phyloP scores from a whole-genome alignment of 164 flowering plant species.

The Paratinospora sagittata region DNA sequence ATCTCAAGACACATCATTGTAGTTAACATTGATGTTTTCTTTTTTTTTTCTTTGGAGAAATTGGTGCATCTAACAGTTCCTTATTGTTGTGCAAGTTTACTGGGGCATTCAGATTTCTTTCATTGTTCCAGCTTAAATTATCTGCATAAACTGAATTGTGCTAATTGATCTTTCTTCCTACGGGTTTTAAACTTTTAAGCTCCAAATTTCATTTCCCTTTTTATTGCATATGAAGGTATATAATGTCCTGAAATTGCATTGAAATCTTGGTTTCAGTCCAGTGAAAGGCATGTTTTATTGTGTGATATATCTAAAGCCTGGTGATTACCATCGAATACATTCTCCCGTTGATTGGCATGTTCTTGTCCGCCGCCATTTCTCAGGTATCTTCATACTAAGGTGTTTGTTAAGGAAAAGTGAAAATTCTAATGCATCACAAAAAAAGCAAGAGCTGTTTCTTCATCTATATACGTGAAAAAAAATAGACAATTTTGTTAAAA shows the following conservation, averaged over 20 bases:
- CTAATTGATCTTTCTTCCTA: not conserved
- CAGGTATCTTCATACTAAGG: conserved; percentile 42
- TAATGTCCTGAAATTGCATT: not conserved
- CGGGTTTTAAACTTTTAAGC: not conserved
- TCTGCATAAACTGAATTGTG: not conserved
- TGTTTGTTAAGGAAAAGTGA: not conserved
- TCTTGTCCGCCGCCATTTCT: conserved; percentile 74
- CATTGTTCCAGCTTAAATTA: not conserved
- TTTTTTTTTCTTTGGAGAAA: not conserved
- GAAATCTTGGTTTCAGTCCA: conserved; percentile 54
- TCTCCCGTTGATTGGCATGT: conserved; percentile 89
- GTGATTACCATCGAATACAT: conserved; percentile 93
- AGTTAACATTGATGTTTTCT: not conserved
- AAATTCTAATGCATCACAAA: not conserved
- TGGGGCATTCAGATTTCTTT: not conserved
- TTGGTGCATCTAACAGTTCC: not conserved
- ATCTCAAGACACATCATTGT: not conserved
- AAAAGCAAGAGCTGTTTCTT: too few relatives aligned
- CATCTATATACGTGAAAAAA: too few relatives aligned
- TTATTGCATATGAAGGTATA: not conserved
- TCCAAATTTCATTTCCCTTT: not conserved
- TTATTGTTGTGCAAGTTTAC: not conserved
- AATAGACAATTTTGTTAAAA: too few relatives aligned
- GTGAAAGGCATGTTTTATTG: conserved; percentile 89
- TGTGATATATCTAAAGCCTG: conserved; percentile 85